Evolutionary conservation across 2,329 filamentous ascomycete genomes (phyloP), one percentile per base, ranked within the genome.

Genomic region (Tolypocladium pustulatum): DNA sequence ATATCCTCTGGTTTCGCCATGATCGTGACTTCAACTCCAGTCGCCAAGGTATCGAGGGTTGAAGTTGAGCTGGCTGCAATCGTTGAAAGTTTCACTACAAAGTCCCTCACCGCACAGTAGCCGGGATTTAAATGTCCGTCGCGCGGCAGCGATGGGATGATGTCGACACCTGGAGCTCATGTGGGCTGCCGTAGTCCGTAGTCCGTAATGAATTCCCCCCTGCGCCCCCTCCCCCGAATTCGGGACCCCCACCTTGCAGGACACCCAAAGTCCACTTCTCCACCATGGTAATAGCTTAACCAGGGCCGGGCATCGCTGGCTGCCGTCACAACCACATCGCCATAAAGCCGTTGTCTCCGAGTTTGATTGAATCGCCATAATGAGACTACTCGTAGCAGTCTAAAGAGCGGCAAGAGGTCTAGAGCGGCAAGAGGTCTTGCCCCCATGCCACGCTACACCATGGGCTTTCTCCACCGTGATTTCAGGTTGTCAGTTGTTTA

Each of bases 1-100:
- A 74, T 68, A 62, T 74, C 75, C 57, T 75, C 72, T 54, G 76
- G 76, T 63, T 73, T 74, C 13, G 70, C 65, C 73, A 75, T 75
- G 54, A 54, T 69, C 64, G 46, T 55, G 38, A 57, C 55, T 57
- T 30, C 49, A 34, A 34, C 4, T 12, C 20, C 17, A 34, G 8
- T 13, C n/a, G 30, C 4, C 4, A 17, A 22, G 20, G 1, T 34
- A n/a, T 34, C 49, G 22, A 32, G 30, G 27, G 30, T 13, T 12
- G 49, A 9, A 13, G 7, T n/a, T 5, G 12, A 5, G 22, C n/a
- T 46, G 10, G n/a, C 4, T 15, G 22, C 12, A 20, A 10, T n/a
- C 4, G 30, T n/a, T 34, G 15, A 25, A 25, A 25, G 41, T n/a
- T 20, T 27, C 27, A 51, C 8, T 6, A 49, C 15, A 17, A 25